phyloP scores from a whole-genome alignment of 31 red algal genomes.

The Porphyra umbilicalis region DNA sequence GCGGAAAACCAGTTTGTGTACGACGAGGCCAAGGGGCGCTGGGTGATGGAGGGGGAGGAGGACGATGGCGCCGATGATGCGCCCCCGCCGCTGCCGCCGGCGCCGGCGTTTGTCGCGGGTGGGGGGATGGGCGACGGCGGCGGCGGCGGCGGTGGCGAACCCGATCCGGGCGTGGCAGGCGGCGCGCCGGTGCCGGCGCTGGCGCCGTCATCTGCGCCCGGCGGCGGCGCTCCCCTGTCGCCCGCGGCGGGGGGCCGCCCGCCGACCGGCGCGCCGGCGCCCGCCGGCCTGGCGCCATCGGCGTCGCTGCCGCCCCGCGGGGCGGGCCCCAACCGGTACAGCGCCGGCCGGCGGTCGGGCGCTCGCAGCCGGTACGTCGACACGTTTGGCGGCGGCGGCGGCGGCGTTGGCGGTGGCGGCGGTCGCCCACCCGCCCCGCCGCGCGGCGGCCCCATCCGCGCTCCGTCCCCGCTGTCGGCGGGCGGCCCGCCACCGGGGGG shows the following conservation, averaged over 20 bases:
- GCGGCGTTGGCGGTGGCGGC: neutral
- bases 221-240: no score
- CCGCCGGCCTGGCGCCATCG: neutral
- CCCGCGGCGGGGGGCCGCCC: neutral
- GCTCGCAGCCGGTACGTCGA: neutral
- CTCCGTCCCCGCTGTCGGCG: neutral
- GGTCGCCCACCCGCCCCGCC: neutral
- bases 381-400: neutral
- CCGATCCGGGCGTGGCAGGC: no score
- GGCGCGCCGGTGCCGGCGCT: no score
- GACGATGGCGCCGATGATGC: neutral
- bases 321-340: neutral
- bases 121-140: neutral
- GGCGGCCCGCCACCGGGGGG: neutral
- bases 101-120: neutral
- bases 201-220: no score
- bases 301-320: neutral
- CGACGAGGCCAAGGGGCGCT: constrained; percentile 7
- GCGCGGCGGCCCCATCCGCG: neutral
- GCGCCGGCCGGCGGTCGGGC: neutral
- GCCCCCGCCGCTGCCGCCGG: neutral
- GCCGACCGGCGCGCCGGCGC: neutral
- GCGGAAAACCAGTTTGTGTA: constrained; percentile 16
- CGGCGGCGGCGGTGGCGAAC: neutral
- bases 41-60: constrained; percentile 2